Conservation (phyloP, 768 basidiomycete genomes). For the Hericium erinaceus region DNA sequence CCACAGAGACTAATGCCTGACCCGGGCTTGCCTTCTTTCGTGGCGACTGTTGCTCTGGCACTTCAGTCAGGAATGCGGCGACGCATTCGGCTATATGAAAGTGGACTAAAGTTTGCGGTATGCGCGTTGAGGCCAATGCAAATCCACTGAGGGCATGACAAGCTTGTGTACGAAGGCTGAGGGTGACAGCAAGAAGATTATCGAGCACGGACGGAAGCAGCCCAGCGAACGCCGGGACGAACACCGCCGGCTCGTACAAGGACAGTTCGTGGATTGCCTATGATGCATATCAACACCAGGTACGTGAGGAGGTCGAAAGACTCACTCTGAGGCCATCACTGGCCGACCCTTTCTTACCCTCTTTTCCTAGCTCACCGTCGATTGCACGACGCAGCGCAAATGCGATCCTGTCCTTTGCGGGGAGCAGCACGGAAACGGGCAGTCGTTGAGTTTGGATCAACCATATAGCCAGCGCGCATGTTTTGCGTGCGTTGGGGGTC, state of each 20-base stretch:
- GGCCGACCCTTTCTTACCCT: constrained; percentile 79
- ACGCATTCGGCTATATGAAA: constrained; percentile 42
- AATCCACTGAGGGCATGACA: constrained; percentile 70
- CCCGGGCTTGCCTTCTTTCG: constrained; percentile 25
- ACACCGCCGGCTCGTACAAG: constrained; percentile 51
- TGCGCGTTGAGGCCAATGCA: constrained; percentile 40
- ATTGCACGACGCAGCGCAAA: constrained; percentile 68
- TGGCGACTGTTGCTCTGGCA: constrained; percentile 15
- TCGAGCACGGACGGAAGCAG: constrained; percentile 54
- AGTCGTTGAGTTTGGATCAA: constrained; percentile 64
- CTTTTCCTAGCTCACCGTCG: constrained; percentile 78
- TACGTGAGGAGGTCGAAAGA: background rate
- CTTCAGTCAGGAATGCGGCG: constrained; percentile 37
- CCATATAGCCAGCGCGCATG: constrained; percentile 70
- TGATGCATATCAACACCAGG: constrained; percentile 5
- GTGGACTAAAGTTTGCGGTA: constrained; percentile 41
- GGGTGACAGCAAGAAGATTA: constrained; percentile 54
- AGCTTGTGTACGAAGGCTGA: constrained; percentile 60
- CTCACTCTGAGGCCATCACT: constrained; percentile 71
- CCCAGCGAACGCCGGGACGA: constrained; percentile 56
- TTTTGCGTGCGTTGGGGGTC: constrained; percentile 81
- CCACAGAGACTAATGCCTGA: constrained; percentile 19
- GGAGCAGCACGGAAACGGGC: constrained; percentile 48
- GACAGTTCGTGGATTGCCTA: constrained; percentile 71
- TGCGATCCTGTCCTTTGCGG: constrained; percentile 58